Base-by-base conservation (phyloP, 169 alveolate genomes). In the Plasmodium chabaudi region DNA sequence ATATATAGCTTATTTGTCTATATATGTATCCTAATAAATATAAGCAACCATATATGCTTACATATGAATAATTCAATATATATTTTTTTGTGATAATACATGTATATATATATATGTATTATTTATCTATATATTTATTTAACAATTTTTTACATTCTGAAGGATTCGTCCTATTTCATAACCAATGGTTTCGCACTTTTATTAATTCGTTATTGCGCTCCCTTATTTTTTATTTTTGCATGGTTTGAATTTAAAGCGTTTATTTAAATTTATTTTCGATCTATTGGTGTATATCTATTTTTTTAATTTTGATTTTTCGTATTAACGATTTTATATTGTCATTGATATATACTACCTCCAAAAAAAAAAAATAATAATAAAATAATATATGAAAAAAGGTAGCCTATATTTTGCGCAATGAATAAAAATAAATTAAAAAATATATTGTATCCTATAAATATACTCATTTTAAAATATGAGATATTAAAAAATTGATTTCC, bases 221-320 rank as follows among this genome's bases (percentile, higher is more conserved):
- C 19, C 3, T 51, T 51, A 13, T 51, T 51, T 51, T 51, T 51
- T 51, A 13, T 51, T 51, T 51, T 51, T 51, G n/a, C 59, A 51
- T 51, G 19, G 23, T 51, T 51, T 51, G 23, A 51, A 13, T 51
- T 51, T 51, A 15, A 15, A 51, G 3, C 23, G 19, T 51, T 51
- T 51, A 51, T 23, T 68, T 68, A 42, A 42, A 42, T 68, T 27
- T 5, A n/a, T 68, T 47, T 13, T 39, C 42, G 46, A 13, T 68
- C 42, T 39, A 68, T 3, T 9, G 56, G 39, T 49, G 65, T 67
- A 27, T n/a, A 27, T 27, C n/a, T 68, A 25, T 68, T 44, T 68
- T n/a, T 47, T 44, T 51, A 17, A 27, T 23, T 27, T 6, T 57
- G n/a, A 47, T 53, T 23, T 15, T n/a, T 19, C 13, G 6, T 72